Base-by-base conservation (phyloP, 345 rosid species). In the Pelargonium nanum region DNA sequence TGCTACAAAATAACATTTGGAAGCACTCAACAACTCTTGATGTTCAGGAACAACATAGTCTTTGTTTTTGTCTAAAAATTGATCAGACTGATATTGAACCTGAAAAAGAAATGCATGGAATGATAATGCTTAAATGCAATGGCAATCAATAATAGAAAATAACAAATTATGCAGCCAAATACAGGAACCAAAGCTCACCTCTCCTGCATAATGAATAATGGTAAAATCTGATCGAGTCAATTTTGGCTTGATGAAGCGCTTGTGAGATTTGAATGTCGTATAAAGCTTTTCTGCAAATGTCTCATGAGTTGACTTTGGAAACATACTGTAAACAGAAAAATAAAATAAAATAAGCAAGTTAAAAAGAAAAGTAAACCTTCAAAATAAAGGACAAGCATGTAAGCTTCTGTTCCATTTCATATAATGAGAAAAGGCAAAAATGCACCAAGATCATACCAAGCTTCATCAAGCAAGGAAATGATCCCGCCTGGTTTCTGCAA, bases 41-140 rank as follows among this genome's bases (percentile, higher is more conserved):
- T 92, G 95, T 81, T 92, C 98, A 52, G 96, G 81, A 68, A 92
- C 92, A 67, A 85, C 80, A 66, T 91, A 85, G 77, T 91, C 96
- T 80, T 91, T 91, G 80, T 91, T 91, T 77, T 92, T 92, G 81
- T 88, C 95, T 72, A 88, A 70, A 74, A 92, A 92, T 71, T 82
- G 96, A 63, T 83, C 91, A 52, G 95, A 77, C 77, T 88, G 96
- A 70, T 92, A 92, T 60, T 73, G 91, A 59, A 92, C 98, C 98
- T 92, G 86, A 67, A 76, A 69, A 76, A 66, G 9, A 57, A 60
- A 58, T 74, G 60, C 66, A 71, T 26, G 68, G 26, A 60, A 72
- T 53, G 28, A 68, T 62, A 59, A 53, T 53, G 45, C 63, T 70
- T 52, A 52, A 57, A 24, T 34, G 60, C 53, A 58, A 34, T 9